Base-by-base conservation (phyloP, 345 rosid species). In the Citrus mangshanensis region DNA sequence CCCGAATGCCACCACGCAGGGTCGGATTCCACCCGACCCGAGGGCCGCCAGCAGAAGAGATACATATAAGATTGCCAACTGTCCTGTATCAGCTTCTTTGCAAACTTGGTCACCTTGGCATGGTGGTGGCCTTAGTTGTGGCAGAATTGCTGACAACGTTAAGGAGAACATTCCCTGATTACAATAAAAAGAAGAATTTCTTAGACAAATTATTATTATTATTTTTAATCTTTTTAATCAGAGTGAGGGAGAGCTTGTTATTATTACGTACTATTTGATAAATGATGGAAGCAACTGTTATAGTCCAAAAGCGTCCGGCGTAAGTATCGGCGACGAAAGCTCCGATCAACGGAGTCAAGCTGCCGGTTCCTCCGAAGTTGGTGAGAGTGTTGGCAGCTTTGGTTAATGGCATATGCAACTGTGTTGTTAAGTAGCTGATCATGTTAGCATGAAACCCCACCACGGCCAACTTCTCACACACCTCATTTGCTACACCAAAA, bases 381-480 rank as follows among this genome's bases (percentile, higher is more conserved):
- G 98, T 94, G 65, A 91, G 89, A 37, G 97, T 91, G 79, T 94
- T 96, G 51, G 98, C 99, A 16, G 98, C 98, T 90, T 91, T 89
- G n/a, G 97, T 91, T 80, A 93, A 77, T 1, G 99, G 98, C 91
- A 94, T 87, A 68, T 96, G 95, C 74, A 96, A 85, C 82, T 96
- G 90, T 22, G 87, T 82, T 24, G 97, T 96, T 67, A 94, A 76
- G 90, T 96, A 96, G 89, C 89, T 96, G 51, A 91, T 87, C 99
- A 96, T 94, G 76, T 96, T 96, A 35, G 95, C 72, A 62, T 64
- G 21, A 81, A 96, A 94, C 24, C 99, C 98, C 66, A 93, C 93
- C 71, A 94, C 94, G 2, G 98, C 98, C 74, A 96, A 73, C 84
- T 93, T 96, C 88, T 96, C 98, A 72, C 97, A 91, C 6, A 81